Base-by-base conservation (phyloP, 371 early-diverging fungal species). In the Caulochytrium protostelioides region DNA sequence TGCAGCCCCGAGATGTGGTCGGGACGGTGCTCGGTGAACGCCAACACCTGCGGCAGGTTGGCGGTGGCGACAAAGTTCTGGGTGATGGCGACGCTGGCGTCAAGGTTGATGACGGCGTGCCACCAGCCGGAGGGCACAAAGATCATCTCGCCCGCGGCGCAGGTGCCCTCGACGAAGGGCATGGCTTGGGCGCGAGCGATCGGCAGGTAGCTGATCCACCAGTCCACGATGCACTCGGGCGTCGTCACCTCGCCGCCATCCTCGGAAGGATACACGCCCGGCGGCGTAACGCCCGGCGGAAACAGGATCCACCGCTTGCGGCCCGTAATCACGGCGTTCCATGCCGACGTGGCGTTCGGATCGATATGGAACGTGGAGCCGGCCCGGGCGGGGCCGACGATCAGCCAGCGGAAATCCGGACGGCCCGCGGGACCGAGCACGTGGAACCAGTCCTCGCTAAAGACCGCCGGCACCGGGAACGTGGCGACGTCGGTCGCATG, bases 401-500 rank as follows among this genome's bases (percentile, higher is more conserved):
- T 73, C 10, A 76, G 28, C 77, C 77, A 76, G n/a, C 67, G 46
- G 38, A 62, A 70, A 47, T 74, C 75, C 1, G 77, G 77, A 7
- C 75, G 38, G 13, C 44, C 33, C 15, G 59, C 49, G 8, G 38
- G 27, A 0, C 47, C 52, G 32, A 76, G 45, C 30, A 65, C 46
- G 9, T 39, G 32, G 37, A 76, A 72, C 25, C 71, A 45, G 43
- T 76, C 76, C 27, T 65, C 62, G 12, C 38, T 27, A 57, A 73
- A 76, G 44, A 66, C 70, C 14, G 38, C 32, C 0, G 74, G 74
- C 8, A 70, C 65, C n/a, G 46, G 36, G 36, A 59, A 74, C 0
- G 49, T 38, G 18, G 52, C 22, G 13, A 74, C 48, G 6, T 38
- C 46, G 6, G 62, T 40, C 30, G 61, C 60, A 6, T 52, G 47